Evolutionary conservation across 306 rosid species (phyloP), one percentile per base, ranked within the genome.

Genomic region (Casuarina cunninghamiana): DNA sequence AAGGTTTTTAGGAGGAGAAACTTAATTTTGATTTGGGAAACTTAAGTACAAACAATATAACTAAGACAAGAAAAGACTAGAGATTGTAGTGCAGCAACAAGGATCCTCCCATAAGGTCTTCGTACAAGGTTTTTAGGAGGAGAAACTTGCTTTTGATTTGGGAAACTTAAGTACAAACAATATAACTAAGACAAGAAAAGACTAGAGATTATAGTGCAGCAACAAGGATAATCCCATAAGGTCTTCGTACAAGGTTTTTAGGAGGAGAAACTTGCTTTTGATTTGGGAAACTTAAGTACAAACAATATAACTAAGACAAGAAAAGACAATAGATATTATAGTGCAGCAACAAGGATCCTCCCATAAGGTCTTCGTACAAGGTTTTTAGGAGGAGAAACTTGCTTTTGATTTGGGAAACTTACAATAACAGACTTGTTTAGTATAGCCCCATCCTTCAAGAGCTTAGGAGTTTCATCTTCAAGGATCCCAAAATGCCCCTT

Each of bases 231-330:
- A 21, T 21, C 26, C 26, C 26, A 21, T 21, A 21, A 21, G 26
- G 26, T 21, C 77, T 42, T 68, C 83, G 32, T n/a, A 73, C 38
- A 12, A 43, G 85, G 71, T 80, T 46, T 2, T 83, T 83, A 26
- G 93, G 97, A 72, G 98, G 92, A 76, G 95, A 90, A 79, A 90
- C 92, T 78, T 87, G 80, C 80, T 88, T 90, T 77, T 86, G 90
- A 69, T 81, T 87, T 1, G 96, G 98, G 44, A 95, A 90, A 69
- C 86, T 83, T 71, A 21, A 21, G 35, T 49, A 69, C 6, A 63
- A n/a, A 43, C 39, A 72, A n/a, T 62, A 63, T 62, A 35, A 37
- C 70, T 32, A 66, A 57, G 37, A 66, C 48, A 32, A 15, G 12
- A 39, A 44, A 77, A 42, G 51, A 69, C 37, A 21, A 21, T 0